Conservation (phyloP, 257 asterid species). For the Echium plantagineum region DNA sequence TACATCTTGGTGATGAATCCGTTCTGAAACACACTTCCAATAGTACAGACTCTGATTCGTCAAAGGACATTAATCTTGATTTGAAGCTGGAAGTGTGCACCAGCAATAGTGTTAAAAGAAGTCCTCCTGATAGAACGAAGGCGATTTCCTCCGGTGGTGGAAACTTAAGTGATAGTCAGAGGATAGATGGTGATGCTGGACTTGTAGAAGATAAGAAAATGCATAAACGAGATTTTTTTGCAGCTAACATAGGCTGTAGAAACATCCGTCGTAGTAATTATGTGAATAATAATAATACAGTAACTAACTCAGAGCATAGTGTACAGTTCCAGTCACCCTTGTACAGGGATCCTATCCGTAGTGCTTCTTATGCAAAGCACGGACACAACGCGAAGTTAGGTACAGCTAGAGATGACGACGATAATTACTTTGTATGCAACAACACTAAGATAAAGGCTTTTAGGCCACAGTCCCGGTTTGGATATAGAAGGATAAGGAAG, state of each 20-base stretch:
- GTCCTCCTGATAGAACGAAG: conserved; percentile 12
- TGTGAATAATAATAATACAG: conserved; percentile 43
- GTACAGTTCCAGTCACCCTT: conserved; percentile 51
- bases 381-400: conserved; percentile 55
- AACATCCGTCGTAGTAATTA: conserved; percentile 30
- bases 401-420: conserved; percentile 64
- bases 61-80: conserved; percentile 22
- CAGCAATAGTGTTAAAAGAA: conserved; percentile 12
- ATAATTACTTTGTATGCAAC: conserved; percentile 52
- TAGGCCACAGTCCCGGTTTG: conserved; percentile 34
- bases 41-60: conserved; percentile 19
- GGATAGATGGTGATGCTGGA: conserved; percentile 19
- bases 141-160: conserved; percentile 15
- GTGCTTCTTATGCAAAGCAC: conserved; percentile 35
- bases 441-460: conserved; percentile 43
- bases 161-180: conserved; percentile 19
- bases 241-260: conserved; percentile 29
- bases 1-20: conserved; percentile 24
- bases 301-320: conserved; percentile 45
- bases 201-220: conserved; percentile 16
- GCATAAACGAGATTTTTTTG: conserved; percentile 19
- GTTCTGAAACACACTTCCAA: conserved; percentile 24
- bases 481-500: conserved; percentile 45
- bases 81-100: conserved; percentile 20
- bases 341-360: conserved; percentile 38